Percentiles rank a stretch among this genome's conserved stretches.
Conservation (phyloP, 495 filamentous ascomycete species). For the Penicillium daleae region DNA sequence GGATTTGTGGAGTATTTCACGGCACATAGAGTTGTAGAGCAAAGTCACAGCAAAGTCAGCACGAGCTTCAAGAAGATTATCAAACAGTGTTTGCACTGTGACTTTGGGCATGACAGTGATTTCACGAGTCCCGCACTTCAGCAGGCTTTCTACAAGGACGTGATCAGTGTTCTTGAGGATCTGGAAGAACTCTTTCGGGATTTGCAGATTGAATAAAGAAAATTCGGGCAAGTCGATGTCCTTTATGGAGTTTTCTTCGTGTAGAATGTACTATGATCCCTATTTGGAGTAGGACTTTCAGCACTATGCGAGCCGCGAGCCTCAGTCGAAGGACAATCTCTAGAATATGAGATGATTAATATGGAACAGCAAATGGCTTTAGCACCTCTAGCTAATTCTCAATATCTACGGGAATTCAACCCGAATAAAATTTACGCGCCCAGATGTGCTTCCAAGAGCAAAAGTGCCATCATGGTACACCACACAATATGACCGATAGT, state of each 20-base stretch:
- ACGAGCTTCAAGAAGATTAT: neutral
- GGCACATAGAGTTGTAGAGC: neutral
- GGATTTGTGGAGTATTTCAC: neutral
- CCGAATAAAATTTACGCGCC: neutral
- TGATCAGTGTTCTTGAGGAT: neutral
- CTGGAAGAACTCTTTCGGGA: neutral
- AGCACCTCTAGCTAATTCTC: too few relatives aligned
- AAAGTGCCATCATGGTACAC: neutral
- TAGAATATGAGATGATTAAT: too few relatives aligned
- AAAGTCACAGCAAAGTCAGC: neutral
- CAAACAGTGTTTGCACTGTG: constrained; percentile 9
- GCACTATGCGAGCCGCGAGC: too few relatives aligned
- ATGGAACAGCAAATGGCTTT: too few relatives aligned
- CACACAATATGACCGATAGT: neutral
- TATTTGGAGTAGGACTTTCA: too few relatives aligned
- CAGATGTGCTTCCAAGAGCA: neutral
- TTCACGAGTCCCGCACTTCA: constrained; percentile 4
- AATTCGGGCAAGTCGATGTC: too few relatives aligned
- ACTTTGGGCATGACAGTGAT: constrained; percentile 14
- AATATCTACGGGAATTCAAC: neutral
- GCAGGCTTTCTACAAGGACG: constrained; percentile 1
- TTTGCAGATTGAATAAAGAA: neutral
- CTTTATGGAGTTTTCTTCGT: too few relatives aligned
- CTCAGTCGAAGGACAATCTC: too few relatives aligned
- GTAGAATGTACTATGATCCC: too few relatives aligned